Percentiles rank a stretch among this genome's conserved stretches.
phyloP scores from a whole-genome alignment of 371 early-diverging fungal genomes.

The Chytridiales sp. region DNA sequence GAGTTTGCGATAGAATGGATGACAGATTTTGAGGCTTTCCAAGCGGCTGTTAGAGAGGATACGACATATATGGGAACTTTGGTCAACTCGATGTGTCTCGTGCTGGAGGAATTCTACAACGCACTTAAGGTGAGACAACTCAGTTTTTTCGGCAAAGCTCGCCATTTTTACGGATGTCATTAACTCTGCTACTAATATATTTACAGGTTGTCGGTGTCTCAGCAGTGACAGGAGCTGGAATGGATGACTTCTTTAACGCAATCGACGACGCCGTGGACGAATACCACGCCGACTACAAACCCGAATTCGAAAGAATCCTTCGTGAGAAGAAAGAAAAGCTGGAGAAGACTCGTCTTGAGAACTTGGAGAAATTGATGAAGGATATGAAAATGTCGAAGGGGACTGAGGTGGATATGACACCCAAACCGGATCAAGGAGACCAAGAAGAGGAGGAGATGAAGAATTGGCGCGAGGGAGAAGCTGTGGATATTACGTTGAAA shows the following conservation, averaged over 20 bases:
- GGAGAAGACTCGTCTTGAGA: slow-evolving; percentile 37
- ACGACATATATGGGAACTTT: slow-evolving; percentile 84
- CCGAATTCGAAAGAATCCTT: slow-evolving; percentile 71
- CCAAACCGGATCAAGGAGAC: too few relatives aligned
- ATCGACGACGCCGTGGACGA: slow-evolving; percentile 82
- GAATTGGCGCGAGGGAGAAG: too few relatives aligned
- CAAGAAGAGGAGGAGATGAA: too few relatives aligned
- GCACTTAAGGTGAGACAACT: slow-evolving; percentile 68
- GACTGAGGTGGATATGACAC: slow-evolving; percentile 17
- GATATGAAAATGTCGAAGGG: slow-evolving; percentile 41
- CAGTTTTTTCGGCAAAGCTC: neutral
- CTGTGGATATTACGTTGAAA: too few relatives aligned
- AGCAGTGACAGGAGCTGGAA: slow-evolving; percentile 92
- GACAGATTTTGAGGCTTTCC: slow-evolving; percentile 94
- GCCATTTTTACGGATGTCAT: neutral
- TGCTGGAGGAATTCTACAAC: slow-evolving; percentile 98
- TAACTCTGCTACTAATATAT: neutral
- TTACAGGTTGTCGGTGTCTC: slow-evolving; percentile 76
- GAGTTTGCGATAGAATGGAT: slow-evolving; percentile 95
- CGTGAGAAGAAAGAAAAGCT: slow-evolving; percentile 56
- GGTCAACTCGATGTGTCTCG: slow-evolving; percentile 93
- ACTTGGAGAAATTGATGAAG: slow-evolving; percentile 47
- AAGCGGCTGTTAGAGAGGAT: slow-evolving; percentile 70
- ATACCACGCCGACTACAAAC: slow-evolving; percentile 81
- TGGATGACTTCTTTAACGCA: slow-evolving; percentile 87